Base-by-base conservation (phyloP, 2,329 filamentous ascomycete species). In the Biscogniauxia marginata region DNA sequence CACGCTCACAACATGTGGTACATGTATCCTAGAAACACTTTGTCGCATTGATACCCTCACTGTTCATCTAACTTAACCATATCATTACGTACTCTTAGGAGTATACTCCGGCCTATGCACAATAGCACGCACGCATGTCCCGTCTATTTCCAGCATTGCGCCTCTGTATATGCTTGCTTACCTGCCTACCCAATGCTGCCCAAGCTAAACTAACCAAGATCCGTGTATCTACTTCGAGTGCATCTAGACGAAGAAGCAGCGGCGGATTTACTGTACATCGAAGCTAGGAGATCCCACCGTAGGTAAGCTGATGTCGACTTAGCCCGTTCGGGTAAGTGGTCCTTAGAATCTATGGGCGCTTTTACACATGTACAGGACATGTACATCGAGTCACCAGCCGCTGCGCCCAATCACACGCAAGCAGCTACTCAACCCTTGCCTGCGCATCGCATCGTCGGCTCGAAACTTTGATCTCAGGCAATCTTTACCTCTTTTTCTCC, bases 401-500 rank as follows among this genome's bases (percentile, higher is more conserved):
- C 18, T 46, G 13, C 44, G 44, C 7, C 44, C 44, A 46, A 46
- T 46, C 44, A 46, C 44, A 22, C 18, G 2, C 18, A 20, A 46
- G 18, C 18, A 46, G 6, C 13, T 22, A 18, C 7, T 46, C 18
- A 6, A 46, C 18, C 44, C 44, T 46, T 46, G 44, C 13, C 30
- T 46, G 44, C 44, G 18, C 44, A 18, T 46, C 44, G 44, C 44
- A 46, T 46, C 44, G 44, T 21, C n/a, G 44, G 44, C 44, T 46
- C 44, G 18, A 46, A 46, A 39, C 18, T 46, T 46, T 46, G 44
- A 46, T 20, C 18, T n/a, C n/a, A n/a, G n/a, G n/a, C n/a, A n/a
- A n/a, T n/a, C n/a, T n/a, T n/a, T n/a, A n/a, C n/a, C n/a, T 45
- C 49, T 50, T 20, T 53, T 53, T 50, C 44, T 24, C 49, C 49